Percentiles rank a stretch among this genome's conserved stretches.
phyloP scores from a whole-genome alignment of 495 filamentous ascomycete species.

The Diplogelasinospora grovesii region DNA sequence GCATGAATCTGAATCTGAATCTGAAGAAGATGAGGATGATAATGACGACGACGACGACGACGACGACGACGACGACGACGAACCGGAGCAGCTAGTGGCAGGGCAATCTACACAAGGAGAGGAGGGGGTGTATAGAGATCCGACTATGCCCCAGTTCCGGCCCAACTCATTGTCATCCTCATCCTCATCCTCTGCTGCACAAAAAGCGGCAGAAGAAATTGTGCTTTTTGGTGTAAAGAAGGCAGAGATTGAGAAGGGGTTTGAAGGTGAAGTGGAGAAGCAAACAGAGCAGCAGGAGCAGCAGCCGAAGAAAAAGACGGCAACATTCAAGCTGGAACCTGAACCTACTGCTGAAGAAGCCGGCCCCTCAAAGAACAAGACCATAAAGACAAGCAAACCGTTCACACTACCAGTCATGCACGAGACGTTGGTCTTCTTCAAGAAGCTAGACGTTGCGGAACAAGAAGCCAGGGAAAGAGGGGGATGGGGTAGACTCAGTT shows the following conservation, averaged over 20 bases:
- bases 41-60: conserved; percentile 15
- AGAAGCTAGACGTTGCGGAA: conserved; percentile 55
- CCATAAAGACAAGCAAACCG: conserved; percentile 30
- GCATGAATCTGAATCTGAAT: too few species aligned
- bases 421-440: conserved; percentile 40
- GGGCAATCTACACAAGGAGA: conserved; percentile 1
- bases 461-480: conserved; percentile 61
- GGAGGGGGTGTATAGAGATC: conserved; percentile 41
- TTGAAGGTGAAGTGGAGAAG: too few species aligned
- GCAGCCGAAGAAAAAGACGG: too few species aligned
- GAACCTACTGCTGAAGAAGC: too few species aligned
- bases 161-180: conserved; percentile 9
- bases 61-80: conserved; percentile 5
- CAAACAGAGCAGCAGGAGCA: too few species aligned
- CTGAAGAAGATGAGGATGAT: too few species aligned
- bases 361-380: conserved; percentile 23
- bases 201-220: too few species aligned
- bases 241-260: too few species aligned
- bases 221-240: too few species aligned
- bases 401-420: conserved; percentile 20
- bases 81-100: too few species aligned
- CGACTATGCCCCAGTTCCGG: conserved; percentile 65
- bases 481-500: conserved; percentile 64
- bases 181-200: too few species aligned
- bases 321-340: too few species aligned